Evolutionary conservation across 2,329 filamentous ascomycete species (phyloP), one percentile per base, ranked within the genome.

Genomic region (Helminthosporium solani): DNA sequence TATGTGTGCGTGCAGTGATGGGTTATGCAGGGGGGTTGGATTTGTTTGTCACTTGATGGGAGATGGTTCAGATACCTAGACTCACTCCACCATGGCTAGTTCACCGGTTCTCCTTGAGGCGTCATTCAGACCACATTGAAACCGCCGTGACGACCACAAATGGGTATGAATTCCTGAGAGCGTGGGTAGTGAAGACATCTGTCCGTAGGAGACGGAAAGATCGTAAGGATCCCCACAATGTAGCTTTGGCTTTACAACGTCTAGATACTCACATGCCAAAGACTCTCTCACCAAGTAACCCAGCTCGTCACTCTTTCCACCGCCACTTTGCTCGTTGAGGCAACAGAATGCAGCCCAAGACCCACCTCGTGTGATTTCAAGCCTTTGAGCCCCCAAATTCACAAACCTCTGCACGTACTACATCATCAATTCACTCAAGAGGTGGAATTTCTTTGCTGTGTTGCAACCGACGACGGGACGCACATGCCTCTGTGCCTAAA

Each of bases 401-500:
- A n/a, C n/a, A n/a, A n/a, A n/a, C n/a, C n/a, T n/a, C n/a, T n/a
- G n/a, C n/a, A n/a, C n/a, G n/a, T n/a, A n/a, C n/a, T n/a, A n/a
- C n/a, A n/a, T n/a, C n/a, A n/a, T n/a, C n/a, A n/a, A n/a, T n/a
- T n/a, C n/a, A n/a, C n/a, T n/a, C n/a, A n/a, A n/a, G n/a, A n/a
- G n/a, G n/a, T n/a, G n/a, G n/a, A n/a, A n/a, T n/a, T n/a, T n/a
- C n/a, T n/a, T n/a, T n/a, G n/a, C n/a, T n/a, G n/a, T n/a, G n/a
- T n/a, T n/a, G n/a, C n/a, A n/a, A n/a, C n/a, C n/a, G n/a, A n/a
- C 33, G 39, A 53, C 37, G 46, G 46, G 44, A 48, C 30, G 47
- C 41, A 53, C 46, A 33, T 40, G 33, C 38, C 25, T 31, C 19
- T 37, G 38, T 21, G 31, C 18, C 46, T 28, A 49, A 37, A 44